Base-by-base conservation (phyloP, 495 filamentous ascomycete species). In the Podospora tetraspora region DNA sequence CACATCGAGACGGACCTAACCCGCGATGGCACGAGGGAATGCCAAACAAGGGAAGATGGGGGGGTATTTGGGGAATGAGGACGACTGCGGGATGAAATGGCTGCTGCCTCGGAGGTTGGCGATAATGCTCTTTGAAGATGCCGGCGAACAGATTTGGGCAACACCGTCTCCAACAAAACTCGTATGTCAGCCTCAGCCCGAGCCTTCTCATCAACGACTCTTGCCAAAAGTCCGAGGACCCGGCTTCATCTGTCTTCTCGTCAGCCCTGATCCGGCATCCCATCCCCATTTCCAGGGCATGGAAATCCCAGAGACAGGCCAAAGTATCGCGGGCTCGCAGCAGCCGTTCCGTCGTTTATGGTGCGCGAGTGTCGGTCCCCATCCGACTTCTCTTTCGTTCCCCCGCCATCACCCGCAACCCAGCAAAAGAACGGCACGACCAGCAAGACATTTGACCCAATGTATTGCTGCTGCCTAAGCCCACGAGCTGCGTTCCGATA, bases 401-500 rank as follows among this genome's bases (percentile, higher is more conserved):
- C 11, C 6, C 37, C 37, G 37, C 37, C 37, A 16, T 43, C 37
- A 16, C 37, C 30, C 30, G 30, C 30, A 32, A 43, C 5, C 37
- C 37, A 43, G 37, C 37, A 19, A 6, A 19, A 19, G 1, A 43
- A 19, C 13, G 13, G 37, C 13, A 16, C 37, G 13, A 19, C 37
- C 37, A 19, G 37, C 37, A 43, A 43, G 16, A 19, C 37, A 43
- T 43, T 43, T 16, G 37, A 43, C 37, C 30, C 11, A 52, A 52
- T 52, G 66, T 63, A 68, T 68, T 68, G 66, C 66, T 68, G 66
- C 66, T 62, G 59, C 32, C 66, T 57, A 32, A n/a, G 34, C 25
- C 43, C 66, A 23, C 66, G 2, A 52, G 37, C 60, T 24, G 24
- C 27, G 34, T 34, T 34, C 68, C 59, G 25, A 67, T 67, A 70